Conservation (phyloP, 257 asterid species). For the Leptodermis oblonga region DNA sequence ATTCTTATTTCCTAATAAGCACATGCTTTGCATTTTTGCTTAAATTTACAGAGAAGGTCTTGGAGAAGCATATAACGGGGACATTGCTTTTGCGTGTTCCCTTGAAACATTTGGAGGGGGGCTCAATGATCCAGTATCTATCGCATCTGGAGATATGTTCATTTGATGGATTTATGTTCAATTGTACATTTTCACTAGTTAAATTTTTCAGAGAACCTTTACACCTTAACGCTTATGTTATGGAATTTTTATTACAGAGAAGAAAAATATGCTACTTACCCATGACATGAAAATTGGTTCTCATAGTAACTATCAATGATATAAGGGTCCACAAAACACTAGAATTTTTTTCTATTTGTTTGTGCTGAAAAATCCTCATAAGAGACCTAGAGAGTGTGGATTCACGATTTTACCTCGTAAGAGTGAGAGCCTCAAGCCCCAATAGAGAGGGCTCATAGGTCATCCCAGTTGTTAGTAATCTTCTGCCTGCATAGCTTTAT, state of each 20-base stretch:
- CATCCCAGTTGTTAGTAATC: not conserved
- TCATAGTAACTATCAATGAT: not conserved
- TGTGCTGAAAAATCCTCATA: too few relatives aligned
- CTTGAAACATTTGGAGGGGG: too few relatives aligned
- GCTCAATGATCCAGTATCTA: too few relatives aligned
- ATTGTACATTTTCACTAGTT: too few relatives aligned
- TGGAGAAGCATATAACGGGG: too few relatives aligned
- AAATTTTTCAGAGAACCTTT: too few relatives aligned
- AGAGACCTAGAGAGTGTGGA: not conserved
- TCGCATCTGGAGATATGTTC: slow-evolving; percentile 72
- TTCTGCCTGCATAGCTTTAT: not conserved
- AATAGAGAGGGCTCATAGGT: not conserved
- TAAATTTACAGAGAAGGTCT: too few relatives aligned
- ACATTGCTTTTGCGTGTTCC: too few relatives aligned
- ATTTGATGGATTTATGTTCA: slow-evolving; percentile 1
- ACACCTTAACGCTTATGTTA: not conserved
- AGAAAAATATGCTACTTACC: too few relatives aligned
- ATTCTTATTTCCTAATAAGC: too few relatives aligned
- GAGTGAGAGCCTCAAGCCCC: not conserved
- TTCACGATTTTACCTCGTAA: not conserved
- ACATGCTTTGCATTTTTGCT: too few relatives aligned
- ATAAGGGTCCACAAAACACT: not conserved
- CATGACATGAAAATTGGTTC: not conserved
- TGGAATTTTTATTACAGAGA: not conserved
- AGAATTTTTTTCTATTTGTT: too few relatives aligned